phyloP scores from a whole-genome alignment of 2,329 filamentous ascomycete species.

The Penicillium sp. region DNA sequence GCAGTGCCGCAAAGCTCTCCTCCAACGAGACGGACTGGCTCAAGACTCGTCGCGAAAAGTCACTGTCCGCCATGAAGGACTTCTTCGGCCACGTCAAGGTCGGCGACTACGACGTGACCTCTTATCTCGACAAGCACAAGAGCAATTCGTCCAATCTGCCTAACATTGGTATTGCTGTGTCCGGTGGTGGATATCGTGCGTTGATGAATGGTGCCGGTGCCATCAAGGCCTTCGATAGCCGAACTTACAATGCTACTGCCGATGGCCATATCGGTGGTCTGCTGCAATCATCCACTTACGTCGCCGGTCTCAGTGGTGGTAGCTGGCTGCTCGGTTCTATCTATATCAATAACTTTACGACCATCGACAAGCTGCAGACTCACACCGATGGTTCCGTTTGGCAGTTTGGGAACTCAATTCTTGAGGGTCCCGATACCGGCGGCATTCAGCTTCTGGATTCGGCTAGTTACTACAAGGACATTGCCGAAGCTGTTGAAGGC shows the following conservation, averaged over 20 bases:
- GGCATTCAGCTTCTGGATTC: conserved; percentile 52
- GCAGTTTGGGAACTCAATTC: conserved; percentile 51
- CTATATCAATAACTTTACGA: conserved; percentile 79
- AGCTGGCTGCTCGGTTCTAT: conserved; percentile 84
- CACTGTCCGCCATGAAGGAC: conserved; percentile 71
- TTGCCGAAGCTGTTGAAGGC: conserved; percentile 60
- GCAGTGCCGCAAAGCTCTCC: conserved; percentile 68
- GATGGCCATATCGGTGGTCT: conserved; percentile 77
- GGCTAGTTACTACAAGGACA: conserved; percentile 65
- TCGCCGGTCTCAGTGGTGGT: conserved; percentile 81
- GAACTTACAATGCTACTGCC: conserved; percentile 65
- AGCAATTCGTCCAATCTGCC: conserved; percentile 63
- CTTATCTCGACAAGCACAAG: conserved; percentile 68
- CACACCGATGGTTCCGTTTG: conserved; percentile 24
- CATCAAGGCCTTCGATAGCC: conserved; percentile 76
- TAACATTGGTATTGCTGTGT: conserved; percentile 77
- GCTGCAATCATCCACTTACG: conserved; percentile 79
- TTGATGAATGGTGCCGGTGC: conserved; percentile 85
- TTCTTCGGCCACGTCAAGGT: conserved; percentile 76
- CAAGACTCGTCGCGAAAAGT: conserved; percentile 69
- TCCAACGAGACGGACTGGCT: conserved; percentile 76
- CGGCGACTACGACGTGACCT: conserved; percentile 72
- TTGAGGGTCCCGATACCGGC: conserved; percentile 43
- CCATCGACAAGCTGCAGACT: conserved; percentile 54
- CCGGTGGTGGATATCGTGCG: conserved; percentile 86